A percentile compares a stretch with the other conserved stretches of the same genome.
Conservation (phyloP, 2,329 filamentous ascomycete species). For the Chaetomium olivaceum region DNA sequence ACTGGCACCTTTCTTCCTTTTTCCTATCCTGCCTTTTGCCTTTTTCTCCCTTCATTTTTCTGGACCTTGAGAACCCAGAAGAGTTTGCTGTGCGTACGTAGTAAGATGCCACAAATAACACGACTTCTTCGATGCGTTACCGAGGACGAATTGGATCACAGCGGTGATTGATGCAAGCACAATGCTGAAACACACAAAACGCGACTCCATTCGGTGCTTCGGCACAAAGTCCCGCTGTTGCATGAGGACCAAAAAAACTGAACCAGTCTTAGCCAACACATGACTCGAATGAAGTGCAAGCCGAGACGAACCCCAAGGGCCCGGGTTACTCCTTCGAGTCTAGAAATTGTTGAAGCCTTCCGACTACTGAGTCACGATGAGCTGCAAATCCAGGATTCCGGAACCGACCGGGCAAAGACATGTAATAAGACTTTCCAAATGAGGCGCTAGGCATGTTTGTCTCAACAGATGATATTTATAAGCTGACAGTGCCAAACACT, state of each 20-base stretch:
- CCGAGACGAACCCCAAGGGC: neutral
- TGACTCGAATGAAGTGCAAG: conserved; percentile 2
- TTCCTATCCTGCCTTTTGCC: neutral
- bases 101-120: neutral
- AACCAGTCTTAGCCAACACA: neutral
- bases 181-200: neutral
- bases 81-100: neutral
- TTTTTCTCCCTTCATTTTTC: neutral
- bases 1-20: neutral
- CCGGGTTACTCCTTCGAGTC: neutral
- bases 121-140: neutral
- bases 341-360: neutral
- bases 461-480: neutral
- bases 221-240: conserved; percentile 1
- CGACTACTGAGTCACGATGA: neutral
- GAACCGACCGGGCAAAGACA: neutral
- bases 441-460: neutral
- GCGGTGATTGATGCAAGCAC: neutral
- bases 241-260: neutral
- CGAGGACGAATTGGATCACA: neutral
- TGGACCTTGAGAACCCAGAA: neutral
- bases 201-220: neutral
- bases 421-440: neutral
- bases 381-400: neutral
- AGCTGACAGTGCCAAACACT: neutral